Conservation (phyloP, 2,329 filamentous ascomycete species). For the Neurospora sp. region DNA sequence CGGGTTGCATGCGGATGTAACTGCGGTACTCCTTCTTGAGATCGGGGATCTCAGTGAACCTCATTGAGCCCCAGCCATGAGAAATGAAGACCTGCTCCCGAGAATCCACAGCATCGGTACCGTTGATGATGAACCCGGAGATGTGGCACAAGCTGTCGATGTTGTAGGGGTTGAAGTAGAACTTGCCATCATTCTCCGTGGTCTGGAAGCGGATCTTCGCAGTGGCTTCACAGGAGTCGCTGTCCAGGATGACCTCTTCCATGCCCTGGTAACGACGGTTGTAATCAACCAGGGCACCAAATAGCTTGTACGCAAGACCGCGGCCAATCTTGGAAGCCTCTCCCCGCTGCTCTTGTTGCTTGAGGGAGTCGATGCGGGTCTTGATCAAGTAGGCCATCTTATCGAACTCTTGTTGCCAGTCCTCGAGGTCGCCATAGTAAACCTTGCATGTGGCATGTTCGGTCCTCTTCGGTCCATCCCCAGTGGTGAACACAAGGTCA, state of each 20-base stretch:
- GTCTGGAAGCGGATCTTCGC: slow-evolving; percentile 37
- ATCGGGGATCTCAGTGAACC: slow-evolving; percentile 37
- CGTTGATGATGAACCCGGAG: slow-evolving; percentile 53
- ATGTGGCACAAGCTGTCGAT: slow-evolving; percentile 51
- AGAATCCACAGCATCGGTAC: slow-evolving; percentile 44
- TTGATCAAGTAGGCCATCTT: slow-evolving; percentile 62
- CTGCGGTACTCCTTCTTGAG: slow-evolving; percentile 40
- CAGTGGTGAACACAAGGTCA: slow-evolving; percentile 48
- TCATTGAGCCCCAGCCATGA: slow-evolving; percentile 47
- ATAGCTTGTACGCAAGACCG: slow-evolving; percentile 69
- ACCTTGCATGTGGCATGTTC: slow-evolving; percentile 56
- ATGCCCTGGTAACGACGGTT: slow-evolving; percentile 44
- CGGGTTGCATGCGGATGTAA: slow-evolving; percentile 49
- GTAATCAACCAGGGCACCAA: slow-evolving; percentile 48
- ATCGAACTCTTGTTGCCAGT: slow-evolving; percentile 57
- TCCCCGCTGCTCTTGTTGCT: slow-evolving; percentile 52
- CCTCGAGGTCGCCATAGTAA: slow-evolving; percentile 47
- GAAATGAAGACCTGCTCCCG: slow-evolving; percentile 48
- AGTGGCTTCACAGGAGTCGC: slow-evolving; percentile 32
- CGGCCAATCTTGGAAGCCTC: slow-evolving; percentile 64
- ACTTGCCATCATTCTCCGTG: slow-evolving; percentile 36
- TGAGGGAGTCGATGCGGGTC: slow-evolving; percentile 47
- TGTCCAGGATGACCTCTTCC: slow-evolving; percentile 47
- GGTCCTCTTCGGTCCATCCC: slow-evolving; percentile 46
- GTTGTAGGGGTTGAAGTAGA: slow-evolving; percentile 48